phyloP scores from a whole-genome alignment of 768 basidiomycete species.

The Hypholoma sublateritium region DNA sequence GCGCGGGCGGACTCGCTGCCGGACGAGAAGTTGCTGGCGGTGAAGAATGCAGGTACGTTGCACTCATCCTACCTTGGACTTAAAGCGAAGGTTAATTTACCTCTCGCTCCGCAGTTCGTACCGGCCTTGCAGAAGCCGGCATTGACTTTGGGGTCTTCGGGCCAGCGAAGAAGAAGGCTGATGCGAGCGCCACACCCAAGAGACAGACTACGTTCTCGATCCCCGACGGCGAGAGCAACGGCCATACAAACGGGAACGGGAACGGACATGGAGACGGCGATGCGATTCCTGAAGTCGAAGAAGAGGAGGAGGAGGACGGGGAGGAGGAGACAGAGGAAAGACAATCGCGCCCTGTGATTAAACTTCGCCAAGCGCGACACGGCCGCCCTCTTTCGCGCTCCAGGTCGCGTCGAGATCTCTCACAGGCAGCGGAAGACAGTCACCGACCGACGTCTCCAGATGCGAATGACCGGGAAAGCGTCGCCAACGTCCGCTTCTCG shows the following conservation, averaged over 20 bases:
- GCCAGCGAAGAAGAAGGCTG: slow-evolving; percentile 29
- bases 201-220: slow-evolving; percentile 34
- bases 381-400: slow-evolving; percentile 57
- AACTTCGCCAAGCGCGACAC: slow-evolving; percentile 57
- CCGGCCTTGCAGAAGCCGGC: slow-evolving; percentile 61
- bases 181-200: slow-evolving; percentile 28
- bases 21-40: slow-evolving; percentile 65
- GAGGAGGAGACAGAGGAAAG: slow-evolving; percentile 53
- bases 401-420: slow-evolving; percentile 70
- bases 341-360: slow-evolving; percentile 72
- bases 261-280: slow-evolving; percentile 20
- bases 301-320: slow-evolving; percentile 34
- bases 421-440: slow-evolving; percentile 52
- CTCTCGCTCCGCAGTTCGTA: slow-evolving; percentile 42
- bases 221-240: slow-evolving; percentile 26
- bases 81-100: slow-evolving; percentile 4
- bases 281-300: slow-evolving; percentile 20
- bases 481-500: slow-evolving; percentile 78
- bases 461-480: slow-evolving; percentile 60
- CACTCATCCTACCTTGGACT: neutral
- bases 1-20: slow-evolving; percentile 83
- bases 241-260: slow-evolving; percentile 24
- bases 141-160: slow-evolving; percentile 81
- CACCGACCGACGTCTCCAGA: slow-evolving; percentile 60
- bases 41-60: slow-evolving; percentile 60